These are phyloP conservation scores for Westerdykella aurantiaca DNA, from an alignment of 2,329 filamentous ascomycete genomes.

Conservation along the genomic window DNA sequence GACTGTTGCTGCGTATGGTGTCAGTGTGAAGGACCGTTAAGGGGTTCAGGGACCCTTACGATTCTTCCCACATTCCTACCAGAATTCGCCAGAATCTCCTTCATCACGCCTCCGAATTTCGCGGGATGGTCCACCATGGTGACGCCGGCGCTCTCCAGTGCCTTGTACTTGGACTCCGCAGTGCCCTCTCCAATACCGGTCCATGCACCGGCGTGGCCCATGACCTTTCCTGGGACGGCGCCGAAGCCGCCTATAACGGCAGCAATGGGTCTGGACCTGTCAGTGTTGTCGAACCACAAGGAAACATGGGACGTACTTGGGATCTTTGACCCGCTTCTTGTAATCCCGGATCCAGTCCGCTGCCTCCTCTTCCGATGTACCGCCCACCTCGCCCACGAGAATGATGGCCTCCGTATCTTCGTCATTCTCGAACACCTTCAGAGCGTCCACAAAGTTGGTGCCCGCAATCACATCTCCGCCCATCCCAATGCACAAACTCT, in stretches of 20 bases:
- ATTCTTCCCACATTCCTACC: conserved; percentile 38
- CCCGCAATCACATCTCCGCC: conserved; percentile 70
- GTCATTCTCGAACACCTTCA: conserved; percentile 61
- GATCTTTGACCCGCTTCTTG: conserved; percentile 49
- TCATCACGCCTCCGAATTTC: conserved; percentile 63
- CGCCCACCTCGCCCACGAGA: conserved; percentile 67
- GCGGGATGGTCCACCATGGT: conserved; percentile 70
- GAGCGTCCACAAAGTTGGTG: conserved; percentile 66
- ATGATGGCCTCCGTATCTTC: conserved; percentile 65
- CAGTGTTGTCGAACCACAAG: neutral
- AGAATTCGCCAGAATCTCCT: conserved; percentile 46
- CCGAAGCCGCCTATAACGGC: conserved; percentile 63
- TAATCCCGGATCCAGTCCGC: conserved; percentile 70
- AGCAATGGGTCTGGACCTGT: conserved; percentile 57
- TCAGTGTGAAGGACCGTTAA: neutral
- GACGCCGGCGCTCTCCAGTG: conserved; percentile 60
- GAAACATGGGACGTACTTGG: conserved; percentile 51
- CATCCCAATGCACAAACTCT: conserved; percentile 71
- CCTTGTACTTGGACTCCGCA: conserved; percentile 59
- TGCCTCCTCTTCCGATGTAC: conserved; percentile 62
- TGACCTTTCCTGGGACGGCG: conserved; percentile 59
- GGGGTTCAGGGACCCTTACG: conserved; percentile 14
- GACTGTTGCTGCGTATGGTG: conserved; percentile 25
- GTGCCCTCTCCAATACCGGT: conserved; percentile 59
- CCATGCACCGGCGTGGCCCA: conserved; percentile 78